These are phyloP conservation scores for Ophiocordyceps camponoti-floridani DNA, from an alignment of 2,329 filamentous ascomycete genomes.

Conservation along the genomic window DNA sequence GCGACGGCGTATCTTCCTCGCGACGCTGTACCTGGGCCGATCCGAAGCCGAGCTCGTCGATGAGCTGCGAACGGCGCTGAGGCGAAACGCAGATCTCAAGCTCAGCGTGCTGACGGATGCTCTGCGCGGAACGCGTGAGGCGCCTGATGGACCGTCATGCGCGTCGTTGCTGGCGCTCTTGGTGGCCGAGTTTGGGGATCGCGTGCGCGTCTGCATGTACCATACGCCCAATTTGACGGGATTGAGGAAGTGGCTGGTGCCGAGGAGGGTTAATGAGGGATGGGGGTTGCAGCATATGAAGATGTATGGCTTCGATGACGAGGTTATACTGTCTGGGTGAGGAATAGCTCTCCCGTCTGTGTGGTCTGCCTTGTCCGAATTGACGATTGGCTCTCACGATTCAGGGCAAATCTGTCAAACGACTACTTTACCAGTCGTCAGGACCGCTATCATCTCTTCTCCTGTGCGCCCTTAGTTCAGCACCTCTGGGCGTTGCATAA, in stretches of 20 bases:
- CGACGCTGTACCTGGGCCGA: constrained; percentile 94
- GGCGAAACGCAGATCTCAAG: constrained; percentile 54
- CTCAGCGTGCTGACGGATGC: constrained; percentile 86
- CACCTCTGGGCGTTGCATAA: constrained; percentile 68
- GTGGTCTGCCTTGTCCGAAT: too few relatives aligned
- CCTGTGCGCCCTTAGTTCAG: constrained; percentile 58
- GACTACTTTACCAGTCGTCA: constrained; percentile 96
- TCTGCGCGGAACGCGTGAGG: constrained; percentile 78
- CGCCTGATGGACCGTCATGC: constrained; percentile 58
- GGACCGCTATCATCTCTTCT: constrained; percentile 86
- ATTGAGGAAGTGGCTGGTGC: constrained; percentile 64
- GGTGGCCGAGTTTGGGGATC: constrained; percentile 68
- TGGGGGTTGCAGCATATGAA: constrained; percentile 99
- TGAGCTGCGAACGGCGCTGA: constrained; percentile 58
- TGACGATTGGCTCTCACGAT: neutral
- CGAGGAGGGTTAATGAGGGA: constrained; percentile 85
- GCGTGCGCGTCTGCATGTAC: constrained; percentile 92
- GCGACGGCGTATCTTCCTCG: constrained; percentile 67
- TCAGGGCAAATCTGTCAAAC: constrained; percentile 63
- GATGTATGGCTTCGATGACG: constrained; percentile 86
- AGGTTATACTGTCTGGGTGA: constrained; percentile 83
- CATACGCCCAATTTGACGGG: constrained; percentile 93
- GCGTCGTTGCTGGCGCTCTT: constrained; percentile 75
- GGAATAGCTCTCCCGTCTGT: constrained; percentile 4
- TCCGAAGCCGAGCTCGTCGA: constrained; percentile 77